Percentiles rank a stretch among this genome's conserved stretches.
These are phyloP conservation scores for Rhodamnia rubescens DNA, from an alignment of 345 rosid species.

Conservation along the genomic window DNA sequence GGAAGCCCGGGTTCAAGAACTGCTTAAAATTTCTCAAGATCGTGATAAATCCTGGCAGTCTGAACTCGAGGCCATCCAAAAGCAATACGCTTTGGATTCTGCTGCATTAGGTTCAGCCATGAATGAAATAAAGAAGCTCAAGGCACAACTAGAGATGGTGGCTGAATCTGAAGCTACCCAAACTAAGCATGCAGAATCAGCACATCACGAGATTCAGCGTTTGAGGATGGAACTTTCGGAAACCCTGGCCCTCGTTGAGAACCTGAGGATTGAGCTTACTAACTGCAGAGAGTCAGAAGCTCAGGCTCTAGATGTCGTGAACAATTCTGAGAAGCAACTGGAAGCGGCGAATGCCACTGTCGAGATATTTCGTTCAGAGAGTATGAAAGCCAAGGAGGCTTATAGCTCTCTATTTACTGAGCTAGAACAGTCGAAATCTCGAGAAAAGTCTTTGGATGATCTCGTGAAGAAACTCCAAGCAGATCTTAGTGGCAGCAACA, in stretches of 20 bases:
- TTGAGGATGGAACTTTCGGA: conserved; percentile 66
- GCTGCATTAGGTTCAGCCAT: conserved; percentile 67
- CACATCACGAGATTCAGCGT: conserved; percentile 40
- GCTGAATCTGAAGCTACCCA: conserved; percentile 56
- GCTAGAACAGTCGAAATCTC: conserved; percentile 59
- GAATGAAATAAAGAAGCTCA: conserved; percentile 89
- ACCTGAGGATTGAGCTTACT: conserved; percentile 40
- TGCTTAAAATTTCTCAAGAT: conserved; percentile 72
- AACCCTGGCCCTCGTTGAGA: conserved; percentile 57
- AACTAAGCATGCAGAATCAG: conserved; percentile 47
- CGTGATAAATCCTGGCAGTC: conserved; percentile 94
- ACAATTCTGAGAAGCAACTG: conserved; percentile 45
- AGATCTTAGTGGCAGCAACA: neutral
- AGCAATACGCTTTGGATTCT: conserved; percentile 73
- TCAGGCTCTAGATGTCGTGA: conserved; percentile 44
- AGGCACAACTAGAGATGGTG: conserved; percentile 56
- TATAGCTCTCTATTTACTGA: conserved; percentile 40
- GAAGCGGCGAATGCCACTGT: conserved; percentile 53
- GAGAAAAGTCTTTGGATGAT: conserved; percentile 49
- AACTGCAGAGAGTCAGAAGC: conserved; percentile 76
- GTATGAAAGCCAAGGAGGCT: conserved; percentile 51
- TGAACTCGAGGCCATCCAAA: conserved; percentile 91
- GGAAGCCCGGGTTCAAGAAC: conserved; percentile 70
- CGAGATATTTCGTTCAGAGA: conserved; percentile 50
- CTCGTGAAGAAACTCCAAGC: conserved; percentile 46